These are phyloP conservation scores for Strobilomyces dryophilus DNA, from an alignment of 768 basidiomycete species.

Conservation along the genomic window DNA sequence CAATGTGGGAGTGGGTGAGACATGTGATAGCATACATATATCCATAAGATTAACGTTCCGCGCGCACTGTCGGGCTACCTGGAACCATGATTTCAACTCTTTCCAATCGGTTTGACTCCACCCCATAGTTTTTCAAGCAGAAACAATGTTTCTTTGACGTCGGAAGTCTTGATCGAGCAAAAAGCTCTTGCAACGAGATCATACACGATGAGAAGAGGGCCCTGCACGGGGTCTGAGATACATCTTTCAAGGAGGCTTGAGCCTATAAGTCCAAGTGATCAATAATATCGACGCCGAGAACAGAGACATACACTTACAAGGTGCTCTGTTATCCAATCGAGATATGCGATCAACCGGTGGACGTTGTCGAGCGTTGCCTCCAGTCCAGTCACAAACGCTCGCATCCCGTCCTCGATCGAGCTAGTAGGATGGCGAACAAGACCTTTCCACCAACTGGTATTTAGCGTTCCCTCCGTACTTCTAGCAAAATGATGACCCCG, in stretches of 20 bases:
- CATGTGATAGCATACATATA: slow-evolving; percentile 9
- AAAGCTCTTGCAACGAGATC: slow-evolving; percentile 19
- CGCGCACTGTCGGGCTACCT: slow-evolving; percentile 19
- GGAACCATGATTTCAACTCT: slow-evolving; percentile 18
- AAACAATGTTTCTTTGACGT: slow-evolving; percentile 8
- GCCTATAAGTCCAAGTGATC: slow-evolving; percentile 13
- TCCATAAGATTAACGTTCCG: slow-evolving; percentile 14
- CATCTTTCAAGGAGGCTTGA: slow-evolving; percentile 14
- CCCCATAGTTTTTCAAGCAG: neutral
- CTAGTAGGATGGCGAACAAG: neutral
- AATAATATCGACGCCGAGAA: neutral
- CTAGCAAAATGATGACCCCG: neutral
- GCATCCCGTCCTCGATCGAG: slow-evolving; percentile 8
- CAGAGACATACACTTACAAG: slow-evolving; percentile 14
- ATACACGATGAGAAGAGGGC: slow-evolving; percentile 15
- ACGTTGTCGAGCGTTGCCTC: slow-evolving; percentile 19
- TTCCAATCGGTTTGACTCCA: neutral
- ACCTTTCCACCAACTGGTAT: slow-evolving; percentile 8
- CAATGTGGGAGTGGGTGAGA: slow-evolving; percentile 4
- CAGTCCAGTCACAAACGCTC: slow-evolving; percentile 16
- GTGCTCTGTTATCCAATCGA: slow-evolving; percentile 27
- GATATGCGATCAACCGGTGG: slow-evolving; percentile 20
- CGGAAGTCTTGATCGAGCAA: slow-evolving; percentile 11
- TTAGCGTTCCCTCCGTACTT: neutral
- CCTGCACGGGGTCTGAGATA: too few relatives aligned